phyloP scores from a whole-genome alignment of 768 basidiomycete genomes.

The Boletus pseudopeckii region DNA sequence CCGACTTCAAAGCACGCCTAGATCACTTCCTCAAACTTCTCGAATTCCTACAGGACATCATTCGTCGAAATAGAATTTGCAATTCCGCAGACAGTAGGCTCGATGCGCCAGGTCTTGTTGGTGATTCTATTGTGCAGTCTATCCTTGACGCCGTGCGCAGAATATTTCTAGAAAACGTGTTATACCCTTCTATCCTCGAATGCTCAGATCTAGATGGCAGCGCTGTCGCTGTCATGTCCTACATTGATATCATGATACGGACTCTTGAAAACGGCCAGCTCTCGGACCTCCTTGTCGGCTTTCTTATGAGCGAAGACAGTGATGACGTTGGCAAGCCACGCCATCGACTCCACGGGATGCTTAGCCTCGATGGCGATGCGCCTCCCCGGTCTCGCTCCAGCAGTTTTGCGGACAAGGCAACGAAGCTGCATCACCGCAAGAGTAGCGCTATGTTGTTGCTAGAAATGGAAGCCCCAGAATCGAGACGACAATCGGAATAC shows the following conservation, averaged over 20 bases:
- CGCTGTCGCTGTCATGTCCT: conserved; percentile 92
- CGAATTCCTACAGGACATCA: conserved; percentile 88
- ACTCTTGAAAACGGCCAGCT: conserved; percentile 69
- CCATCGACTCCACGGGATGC: conserved; percentile 40
- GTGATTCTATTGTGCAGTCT: conserved; percentile 76
- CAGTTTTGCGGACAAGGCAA: conserved; percentile 35
- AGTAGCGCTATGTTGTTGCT: conserved; percentile 91
- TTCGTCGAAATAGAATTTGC: conserved; percentile 59
- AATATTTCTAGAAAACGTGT: conserved; percentile 88
- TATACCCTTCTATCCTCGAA: conserved; percentile 91
- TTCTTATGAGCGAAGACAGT: conserved; percentile 83
- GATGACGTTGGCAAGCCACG: conserved; percentile 54
- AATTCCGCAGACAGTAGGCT: conserved; percentile 34
- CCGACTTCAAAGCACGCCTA: conserved; percentile 74
- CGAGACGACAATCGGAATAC: conserved; percentile 71
- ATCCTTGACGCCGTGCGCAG: conserved; percentile 79
- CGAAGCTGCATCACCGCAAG: conserved; percentile 59
- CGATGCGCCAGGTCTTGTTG: conserved; percentile 65
- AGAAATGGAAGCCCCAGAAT: conserved; percentile 76
- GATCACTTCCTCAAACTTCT: conserved; percentile 89
- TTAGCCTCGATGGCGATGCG: conserved; percentile 36
- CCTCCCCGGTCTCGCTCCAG: conserved; percentile 35
- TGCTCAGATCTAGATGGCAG: conserved; percentile 94
- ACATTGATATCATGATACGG: conserved; percentile 84
- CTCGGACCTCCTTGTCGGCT: conserved; percentile 67